phyloP scores from a whole-genome alignment of 345 rosid genomes.

The Mallotus nudiflorus region DNA sequence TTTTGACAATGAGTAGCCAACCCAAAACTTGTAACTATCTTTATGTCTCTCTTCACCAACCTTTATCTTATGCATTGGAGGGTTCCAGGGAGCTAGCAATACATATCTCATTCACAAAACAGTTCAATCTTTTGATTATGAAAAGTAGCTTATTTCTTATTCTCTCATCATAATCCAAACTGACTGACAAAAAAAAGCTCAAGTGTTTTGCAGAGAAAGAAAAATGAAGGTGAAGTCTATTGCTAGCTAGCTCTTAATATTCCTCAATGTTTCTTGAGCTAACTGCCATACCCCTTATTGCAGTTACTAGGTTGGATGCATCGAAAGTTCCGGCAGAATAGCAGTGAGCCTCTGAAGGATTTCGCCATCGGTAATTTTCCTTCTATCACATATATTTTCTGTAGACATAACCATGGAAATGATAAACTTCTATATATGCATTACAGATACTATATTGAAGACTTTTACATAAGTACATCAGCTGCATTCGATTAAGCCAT shows the following conservation, averaged over 20 bases:
- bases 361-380: slow-evolving; percentile 50
- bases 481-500: no score
- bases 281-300: slow-evolving; percentile 24
- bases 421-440: background rate
- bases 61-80: slow-evolving; percentile 28
- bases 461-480: background rate
- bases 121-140: slow-evolving; percentile 17
- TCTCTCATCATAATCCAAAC: slow-evolving; percentile 15
- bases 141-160: slow-evolving; percentile 26
- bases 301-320: slow-evolving; percentile 91
- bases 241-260: background rate
- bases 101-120: slow-evolving; percentile 25
- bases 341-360: slow-evolving; percentile 59
- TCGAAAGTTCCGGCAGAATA: slow-evolving; percentile 66
- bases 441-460: background rate
- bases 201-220: slow-evolving; percentile 20
- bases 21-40: slow-evolving; percentile 53
- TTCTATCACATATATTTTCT: slow-evolving; percentile 1
- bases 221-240: slow-evolving; percentile 53
- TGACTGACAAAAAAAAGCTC: slow-evolving; percentile 30
- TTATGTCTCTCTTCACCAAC: slow-evolving; percentile 48
- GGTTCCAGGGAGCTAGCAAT: slow-evolving; percentile 16
- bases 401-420: background rate
- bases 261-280: slow-evolving; percentile 11
- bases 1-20: slow-evolving; percentile 36